Evolutionary conservation across 2,329 filamentous ascomycete genomes (phyloP).

Genomic region (Plectosphaerella cucumerina): DNA sequence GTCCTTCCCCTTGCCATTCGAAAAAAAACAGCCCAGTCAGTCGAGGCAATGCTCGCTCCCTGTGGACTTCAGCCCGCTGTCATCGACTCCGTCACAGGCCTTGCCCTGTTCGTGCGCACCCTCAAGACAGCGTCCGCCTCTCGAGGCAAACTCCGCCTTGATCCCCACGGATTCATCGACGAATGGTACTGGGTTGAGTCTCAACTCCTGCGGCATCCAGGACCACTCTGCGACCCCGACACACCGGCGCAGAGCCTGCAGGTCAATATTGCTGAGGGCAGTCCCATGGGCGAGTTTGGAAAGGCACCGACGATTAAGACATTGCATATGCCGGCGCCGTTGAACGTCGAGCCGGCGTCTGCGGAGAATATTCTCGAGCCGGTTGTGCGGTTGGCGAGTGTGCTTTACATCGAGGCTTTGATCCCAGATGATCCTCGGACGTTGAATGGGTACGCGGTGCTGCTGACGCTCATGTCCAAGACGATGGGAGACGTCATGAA

Average conservation of each 20-base stretch:
- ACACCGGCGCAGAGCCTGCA: neutral
- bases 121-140: constrained; percentile 14
- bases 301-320: neutral
- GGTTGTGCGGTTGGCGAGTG: constrained; percentile 20
- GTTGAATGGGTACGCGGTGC: constrained; percentile 23
- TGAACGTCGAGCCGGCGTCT: neutral
- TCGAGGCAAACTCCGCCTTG: constrained; percentile 10
- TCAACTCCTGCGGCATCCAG: constrained; percentile 20
- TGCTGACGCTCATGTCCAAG: constrained; percentile 20
- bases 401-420: constrained; percentile 26
- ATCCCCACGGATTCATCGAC: constrained; percentile 25
- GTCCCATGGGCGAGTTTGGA: neutral
- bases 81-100: constrained; percentile 17
- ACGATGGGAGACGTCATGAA: constrained; percentile 14
- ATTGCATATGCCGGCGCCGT: neutral
- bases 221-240: constrained; percentile 15
- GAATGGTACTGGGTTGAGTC: constrained; percentile 24
- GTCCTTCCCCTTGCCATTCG: constrained; percentile 14
- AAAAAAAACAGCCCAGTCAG: constrained; percentile 6
- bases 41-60: constrained; percentile 16
- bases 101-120: constrained; percentile 20
- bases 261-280: neutral
- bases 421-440: constrained; percentile 26
- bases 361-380: constrained; percentile 17
- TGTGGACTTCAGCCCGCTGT: constrained; percentile 17